These are phyloP conservation scores for Trypanosomatidae sp. DNA, from an alignment of 208 protist genomes.

Conservation along the genomic window DNA sequence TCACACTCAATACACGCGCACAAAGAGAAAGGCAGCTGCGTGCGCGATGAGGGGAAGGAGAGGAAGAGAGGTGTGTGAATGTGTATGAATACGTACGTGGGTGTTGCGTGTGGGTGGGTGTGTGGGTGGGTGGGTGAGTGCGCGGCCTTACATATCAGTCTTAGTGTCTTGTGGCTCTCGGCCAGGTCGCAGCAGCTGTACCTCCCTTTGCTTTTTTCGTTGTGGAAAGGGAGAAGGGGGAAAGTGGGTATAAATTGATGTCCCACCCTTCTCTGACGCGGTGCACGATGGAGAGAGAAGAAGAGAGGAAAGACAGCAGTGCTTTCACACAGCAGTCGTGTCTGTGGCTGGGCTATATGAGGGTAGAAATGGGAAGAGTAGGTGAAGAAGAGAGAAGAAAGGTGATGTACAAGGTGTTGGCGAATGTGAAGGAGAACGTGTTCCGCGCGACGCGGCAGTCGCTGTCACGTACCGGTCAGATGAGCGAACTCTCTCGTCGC, in stretches of 20 bases:
- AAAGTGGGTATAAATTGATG: neutral
- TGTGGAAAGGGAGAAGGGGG: neutral
- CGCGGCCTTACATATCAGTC: neutral
- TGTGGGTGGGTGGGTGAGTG: neutral
- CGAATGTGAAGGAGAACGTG: neutral
- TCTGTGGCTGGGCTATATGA: conserved; percentile 6
- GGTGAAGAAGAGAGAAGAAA: neutral
- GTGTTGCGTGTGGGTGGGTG: neutral
- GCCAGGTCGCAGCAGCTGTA: neutral
- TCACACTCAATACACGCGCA: neutral
- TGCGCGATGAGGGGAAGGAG: neutral
- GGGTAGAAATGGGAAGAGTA: neutral
- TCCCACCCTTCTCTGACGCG: neutral
- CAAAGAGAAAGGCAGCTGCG: neutral
- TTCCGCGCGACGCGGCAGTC: neutral
- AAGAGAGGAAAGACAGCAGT: conserved; percentile 19
- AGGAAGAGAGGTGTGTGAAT: neutral
- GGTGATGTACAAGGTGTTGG: neutral
- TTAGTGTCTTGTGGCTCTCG: neutral
- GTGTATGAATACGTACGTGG: neutral
- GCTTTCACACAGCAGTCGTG: neutral
- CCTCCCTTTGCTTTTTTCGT: neutral
- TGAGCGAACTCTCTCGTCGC: neutral
- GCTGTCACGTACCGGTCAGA: neutral
- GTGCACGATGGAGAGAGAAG: neutral